Evolutionary conservation across 305 asterid species (phyloP).

Genomic region (Rubia tinctorum): DNA sequence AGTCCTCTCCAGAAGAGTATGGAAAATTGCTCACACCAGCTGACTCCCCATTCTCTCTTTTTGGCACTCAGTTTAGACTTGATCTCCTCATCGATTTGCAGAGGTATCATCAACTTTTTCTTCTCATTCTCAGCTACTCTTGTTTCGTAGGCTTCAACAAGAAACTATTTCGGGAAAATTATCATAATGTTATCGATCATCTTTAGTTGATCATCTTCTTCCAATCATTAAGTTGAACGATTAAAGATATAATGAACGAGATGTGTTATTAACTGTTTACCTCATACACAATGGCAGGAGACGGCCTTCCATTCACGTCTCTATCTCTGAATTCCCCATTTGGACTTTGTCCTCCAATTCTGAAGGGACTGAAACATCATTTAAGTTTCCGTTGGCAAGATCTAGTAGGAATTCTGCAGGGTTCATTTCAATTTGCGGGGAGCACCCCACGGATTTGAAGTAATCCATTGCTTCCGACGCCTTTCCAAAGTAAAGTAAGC

Average conservation of each 20-base stretch:
- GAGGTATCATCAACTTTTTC: slow-evolving; percentile 45
- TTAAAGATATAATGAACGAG: not conserved
- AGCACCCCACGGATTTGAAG: slow-evolving; percentile 81
- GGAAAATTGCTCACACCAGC: slow-evolving; percentile 84
- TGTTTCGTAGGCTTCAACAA: slow-evolving; percentile 87
- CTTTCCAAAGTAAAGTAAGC: slow-evolving; percentile 82
- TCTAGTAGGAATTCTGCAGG: slow-evolving; percentile 97
- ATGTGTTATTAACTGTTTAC: slow-evolving; percentile 13
- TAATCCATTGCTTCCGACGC: slow-evolving; percentile 77
- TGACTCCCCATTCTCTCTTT: slow-evolving; percentile 95
- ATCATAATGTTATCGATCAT: not conserved
- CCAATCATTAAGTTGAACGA: no score
- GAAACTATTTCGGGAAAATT: slow-evolving; percentile 49
- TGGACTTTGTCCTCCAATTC: slow-evolving; percentile 82
- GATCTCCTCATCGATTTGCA: slow-evolving; percentile 60
- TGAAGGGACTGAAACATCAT: slow-evolving; percentile 85
- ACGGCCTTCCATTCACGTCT: slow-evolving; percentile 58
- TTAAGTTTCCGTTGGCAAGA: slow-evolving; percentile 86
- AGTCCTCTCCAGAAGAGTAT: slow-evolving; percentile 84
- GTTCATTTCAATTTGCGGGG: slow-evolving; percentile 91
- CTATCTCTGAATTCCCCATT: slow-evolving; percentile 46
- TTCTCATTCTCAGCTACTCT: slow-evolving; percentile 70
- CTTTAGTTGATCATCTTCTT: no score
- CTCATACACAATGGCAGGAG: slow-evolving; percentile 68
- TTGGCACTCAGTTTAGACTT: slow-evolving; percentile 42